Evolutionary conservation across 1,139 yeast genomes (phyloP).

Genomic region (Citeromyces hawaiiensis): DNA sequence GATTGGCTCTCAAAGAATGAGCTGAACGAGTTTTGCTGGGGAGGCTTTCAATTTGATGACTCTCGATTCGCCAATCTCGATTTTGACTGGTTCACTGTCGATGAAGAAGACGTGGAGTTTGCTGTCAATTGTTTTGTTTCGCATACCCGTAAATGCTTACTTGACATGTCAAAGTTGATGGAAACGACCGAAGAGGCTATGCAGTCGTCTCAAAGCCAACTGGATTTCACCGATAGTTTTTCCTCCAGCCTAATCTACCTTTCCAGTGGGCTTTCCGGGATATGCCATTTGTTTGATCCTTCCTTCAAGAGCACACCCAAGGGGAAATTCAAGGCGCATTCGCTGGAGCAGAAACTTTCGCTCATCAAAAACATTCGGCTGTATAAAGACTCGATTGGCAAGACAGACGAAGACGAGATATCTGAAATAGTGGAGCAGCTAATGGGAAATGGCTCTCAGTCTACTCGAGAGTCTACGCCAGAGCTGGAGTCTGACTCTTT

Average conservation of each 20-base stretch:
- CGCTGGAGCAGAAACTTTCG: background rate
- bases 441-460: background rate
- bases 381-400: background rate
- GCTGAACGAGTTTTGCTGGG: conserved; percentile 51
- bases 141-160: background rate
- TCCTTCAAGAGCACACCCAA: conserved; percentile 15
- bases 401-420: background rate
- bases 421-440: background rate
- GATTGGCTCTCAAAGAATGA: conserved; percentile 18
- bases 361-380: background rate
- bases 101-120: conserved; percentile 37
- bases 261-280: conserved; percentile 53
- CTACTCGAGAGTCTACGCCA: background rate
- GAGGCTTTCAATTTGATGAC: conserved; percentile 46
- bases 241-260: conserved; percentile 10
- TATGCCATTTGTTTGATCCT: conserved; percentile 69
- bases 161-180: background rate
- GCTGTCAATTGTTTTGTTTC: conserved; percentile 47
- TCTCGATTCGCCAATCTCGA: conserved; percentile 29
- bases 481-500: background rate
- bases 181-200: conserved; percentile 31
- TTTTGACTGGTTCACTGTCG: conserved; percentile 71
- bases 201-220: conserved; percentile 14
- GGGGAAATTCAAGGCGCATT: background rate
- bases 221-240: conserved; percentile 13